Percentiles rank a stretch among this genome's conserved stretches.
Evolutionary conservation across 75 land plant species (phyloP).

Genomic region (Gnetum montanum): DNA sequence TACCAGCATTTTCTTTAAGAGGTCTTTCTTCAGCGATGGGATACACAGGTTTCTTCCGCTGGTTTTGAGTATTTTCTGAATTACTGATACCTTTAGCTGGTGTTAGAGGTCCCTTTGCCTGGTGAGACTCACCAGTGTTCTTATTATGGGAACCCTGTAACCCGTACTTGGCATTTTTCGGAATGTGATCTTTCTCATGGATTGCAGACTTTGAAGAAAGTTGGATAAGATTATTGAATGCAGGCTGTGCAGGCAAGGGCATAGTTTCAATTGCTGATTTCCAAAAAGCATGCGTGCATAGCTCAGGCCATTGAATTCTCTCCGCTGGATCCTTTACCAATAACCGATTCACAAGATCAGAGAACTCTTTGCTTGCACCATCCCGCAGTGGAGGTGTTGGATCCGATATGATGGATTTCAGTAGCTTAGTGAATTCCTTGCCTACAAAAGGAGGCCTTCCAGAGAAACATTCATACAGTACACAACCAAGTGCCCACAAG

Average conservation of each 20-base stretch:
- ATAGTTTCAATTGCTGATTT: slow-evolving; percentile 40
- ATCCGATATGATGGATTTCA: slow-evolving; percentile 80
- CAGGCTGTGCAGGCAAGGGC: slow-evolving; percentile 80
- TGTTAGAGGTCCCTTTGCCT: slow-evolving; percentile 20
- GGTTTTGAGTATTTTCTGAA: slow-evolving; percentile 25
- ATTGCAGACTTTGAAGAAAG: slow-evolving; percentile 23
- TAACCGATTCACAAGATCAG: slow-evolving; percentile 56
- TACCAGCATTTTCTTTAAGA: slow-evolving; percentile 35
- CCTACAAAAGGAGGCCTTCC: slow-evolving; percentile 94
- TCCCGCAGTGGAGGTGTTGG: slow-evolving; percentile 63
- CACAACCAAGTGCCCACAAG: slow-evolving; percentile 98
- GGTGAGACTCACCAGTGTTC: slow-evolving; percentile 29
- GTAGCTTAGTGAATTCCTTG: slow-evolving; percentile 85
- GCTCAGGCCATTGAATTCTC: slow-evolving; percentile 84
- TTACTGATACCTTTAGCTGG: slow-evolving; percentile 34
- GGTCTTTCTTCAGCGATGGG: slow-evolving; percentile 20
- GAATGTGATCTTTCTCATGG: slow-evolving; percentile 30
- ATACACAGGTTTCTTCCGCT: slow-evolving; percentile 16
- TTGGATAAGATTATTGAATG: slow-evolving; percentile 55
- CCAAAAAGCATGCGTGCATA: slow-evolving; percentile 92
- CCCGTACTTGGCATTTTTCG: slow-evolving; percentile 15
- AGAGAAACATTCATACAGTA: slow-evolving; percentile 90
- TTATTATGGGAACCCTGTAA: slow-evolving; percentile 19
- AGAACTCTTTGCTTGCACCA: slow-evolving; percentile 64
- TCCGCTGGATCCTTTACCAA: slow-evolving; percentile 90